Conservation (phyloP, 2,329 filamentous ascomycete species). For the Claviceps monticola region DNA sequence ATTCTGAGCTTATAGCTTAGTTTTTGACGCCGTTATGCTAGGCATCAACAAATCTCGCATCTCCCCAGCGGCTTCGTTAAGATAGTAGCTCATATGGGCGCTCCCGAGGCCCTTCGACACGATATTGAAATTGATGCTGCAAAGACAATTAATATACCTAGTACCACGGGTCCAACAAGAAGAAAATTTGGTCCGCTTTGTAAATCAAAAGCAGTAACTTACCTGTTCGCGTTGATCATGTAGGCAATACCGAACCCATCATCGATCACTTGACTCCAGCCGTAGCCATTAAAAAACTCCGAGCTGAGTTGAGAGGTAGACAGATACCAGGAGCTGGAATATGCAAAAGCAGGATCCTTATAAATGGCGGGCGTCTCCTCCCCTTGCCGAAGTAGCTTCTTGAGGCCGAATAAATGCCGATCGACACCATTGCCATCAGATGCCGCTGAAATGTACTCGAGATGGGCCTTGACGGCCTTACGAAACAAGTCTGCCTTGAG, state of each 20-base stretch:
- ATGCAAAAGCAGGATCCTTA: conserved; percentile 71
- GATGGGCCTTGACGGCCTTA: conserved; percentile 65
- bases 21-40: conserved; percentile 65
- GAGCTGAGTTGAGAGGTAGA: conserved; percentile 81
- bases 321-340: conserved; percentile 81
- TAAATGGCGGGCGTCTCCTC: conserved; percentile 75
- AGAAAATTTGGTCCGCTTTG: background rate
- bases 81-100: conserved; percentile 87
- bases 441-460: conserved; percentile 82
- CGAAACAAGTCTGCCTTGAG: conserved; percentile 64
- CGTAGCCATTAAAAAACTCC: conserved; percentile 98
- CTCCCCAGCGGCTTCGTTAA: conserved; percentile 86
- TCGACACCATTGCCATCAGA: conserved; percentile 90
- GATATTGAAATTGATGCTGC: conserved; percentile 91
- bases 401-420: conserved; percentile 91
- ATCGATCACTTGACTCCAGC: conserved; percentile 96
- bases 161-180: too few species aligned
- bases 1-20: conserved; percentile 46
- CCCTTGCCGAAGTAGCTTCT: conserved; percentile 70
- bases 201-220: conserved; percentile 8
- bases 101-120: conserved; percentile 86
- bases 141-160: conserved; percentile 4
- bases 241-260: conserved; percentile 95
- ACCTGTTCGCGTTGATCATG: conserved; percentile 99
- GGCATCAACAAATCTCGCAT: conserved; percentile 76